Evolutionary conservation across 345 rosid genomes (phyloP), one percentile per base, ranked within the genome.

Genomic region (Citrus unshiu): DNA sequence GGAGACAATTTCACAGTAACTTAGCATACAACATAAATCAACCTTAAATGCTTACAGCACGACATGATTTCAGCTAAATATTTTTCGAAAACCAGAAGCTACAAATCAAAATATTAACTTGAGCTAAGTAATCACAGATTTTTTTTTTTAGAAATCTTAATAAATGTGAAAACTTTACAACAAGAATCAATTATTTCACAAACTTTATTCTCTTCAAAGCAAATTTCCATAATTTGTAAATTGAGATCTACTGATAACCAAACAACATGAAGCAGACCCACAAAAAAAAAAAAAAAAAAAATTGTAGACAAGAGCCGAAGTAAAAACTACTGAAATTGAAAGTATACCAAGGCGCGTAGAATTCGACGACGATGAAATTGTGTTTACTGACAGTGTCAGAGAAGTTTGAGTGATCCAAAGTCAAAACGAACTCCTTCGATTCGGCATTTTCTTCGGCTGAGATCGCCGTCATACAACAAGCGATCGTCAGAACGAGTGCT

Each of bases 301-400:
- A 68, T 27, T n/a, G 51, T 3, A 3, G 18, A 46, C 51, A 46
- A 46, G 18, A 46, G 51, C 51, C 4, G 18, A 46, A 13, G 4
- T 46, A 46, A 46, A 46, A 46, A 46, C 16, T 46, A 12, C 18
- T 2, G 61, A 40, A 72, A 46, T 0, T 0, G 34, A 35, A 27
- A 74, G 25, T 22, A 58, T 86, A 96, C 99, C 99, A 96, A 35
- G 98, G 98, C 68, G 99, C 98, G 84, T 96, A 96, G 84, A 96
- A 96, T 79, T 96, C 98, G 43, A 96, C 98, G 82, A 94, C 98
- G 84, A 96, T 77, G 87, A 96, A 91, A 32, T 96, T 89, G 83
- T 90, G 94, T 81, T 93, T 93, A 85, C 72, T 82, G 77, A 96
- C 84, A 21, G 89, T 86, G 27, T 94, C 98, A 29, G 92, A 81